Base-by-base conservation (phyloP, 345 rosid genomes). In the Mallotus nudiflorus region DNA sequence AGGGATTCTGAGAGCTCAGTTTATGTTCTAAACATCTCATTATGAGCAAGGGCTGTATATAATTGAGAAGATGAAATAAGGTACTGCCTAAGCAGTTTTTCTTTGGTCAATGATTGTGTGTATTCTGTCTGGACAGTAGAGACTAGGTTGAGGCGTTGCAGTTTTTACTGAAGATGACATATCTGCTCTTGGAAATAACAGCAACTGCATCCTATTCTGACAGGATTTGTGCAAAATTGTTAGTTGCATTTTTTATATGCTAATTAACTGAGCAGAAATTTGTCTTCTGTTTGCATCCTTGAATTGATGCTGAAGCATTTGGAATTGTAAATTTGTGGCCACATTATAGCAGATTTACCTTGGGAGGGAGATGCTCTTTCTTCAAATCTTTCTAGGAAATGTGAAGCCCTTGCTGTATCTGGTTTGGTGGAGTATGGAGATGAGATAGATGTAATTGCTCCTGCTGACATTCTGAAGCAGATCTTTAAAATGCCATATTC, bases 401-500 rank as follows among this genome's bases (percentile, higher is more conserved):
- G 92, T 70, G 98, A 94, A 80, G 90, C 92, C 14, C 97, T 94
- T 66, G 98, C 97, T n/a, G 93, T 94, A 19, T 82, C 90, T 66
- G 98, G 98, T 68, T 80, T 94, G 78, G 98, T 81, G 22, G 96
- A 94, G 70, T 91, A 91, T 74, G 98, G 97, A 19, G 98, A 91
- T 79, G 97, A 94, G 81, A 85, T 94, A 50, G 98, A 94, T 71
- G 95, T 94, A 67, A 90, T 94, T 65, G 96, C 97, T 59, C 87
- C 97, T 0, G 78, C 91, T 69, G 97, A 94, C 78, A 90, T 94
- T 77, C 78, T 94, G 73, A 94, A 94, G 82, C 98, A 94, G 77
- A 88, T 94, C 22, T 94, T 94, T 78, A 94, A 91, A 82, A 94
- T 94, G 70, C 97, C 98, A 53, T 94, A 94, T 75, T 94, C 95